These are phyloP conservation scores for Dioscorea cayenensis DNA, from an alignment of 116 monocot species.

Conservation along the genomic window DNA sequence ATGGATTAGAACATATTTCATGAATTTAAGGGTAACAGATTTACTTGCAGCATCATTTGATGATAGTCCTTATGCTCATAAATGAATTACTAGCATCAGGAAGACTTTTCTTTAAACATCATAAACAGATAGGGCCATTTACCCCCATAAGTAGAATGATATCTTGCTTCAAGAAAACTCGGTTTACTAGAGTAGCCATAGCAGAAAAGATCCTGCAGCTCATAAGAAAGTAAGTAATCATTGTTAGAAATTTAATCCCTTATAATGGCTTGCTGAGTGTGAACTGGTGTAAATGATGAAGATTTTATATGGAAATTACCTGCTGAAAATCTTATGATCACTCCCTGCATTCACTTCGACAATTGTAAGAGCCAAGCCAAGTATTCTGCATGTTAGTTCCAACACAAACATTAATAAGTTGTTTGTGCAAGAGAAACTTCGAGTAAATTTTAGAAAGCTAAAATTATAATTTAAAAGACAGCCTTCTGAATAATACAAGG, in stretches of 20 bases:
- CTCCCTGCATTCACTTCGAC: slow-evolving; percentile 20
- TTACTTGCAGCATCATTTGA: too few species aligned
- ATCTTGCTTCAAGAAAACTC: slow-evolving; percentile 28
- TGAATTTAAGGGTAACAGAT: too few species aligned
- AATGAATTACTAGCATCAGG: background rate
- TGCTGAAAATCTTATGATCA: slow-evolving; percentile 12
- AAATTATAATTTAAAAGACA: too few species aligned
- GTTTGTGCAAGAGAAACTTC: background rate
- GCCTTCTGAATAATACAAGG: too few species aligned
- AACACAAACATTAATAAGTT: background rate
- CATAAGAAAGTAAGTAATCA: background rate
- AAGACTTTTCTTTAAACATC: background rate
- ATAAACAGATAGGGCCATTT: slow-evolving; percentile 4
- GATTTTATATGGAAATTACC: slow-evolving; percentile 17
- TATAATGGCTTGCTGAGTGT: background rate
- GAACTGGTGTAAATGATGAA: background rate
- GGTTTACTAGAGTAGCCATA: slow-evolving; percentile 15
- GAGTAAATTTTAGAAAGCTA: too few species aligned
- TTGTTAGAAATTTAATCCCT: background rate
- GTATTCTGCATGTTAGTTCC: slow-evolving; percentile 19
- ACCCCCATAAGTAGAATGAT: slow-evolving; percentile 37
- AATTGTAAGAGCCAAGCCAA: slow-evolving; percentile 16
- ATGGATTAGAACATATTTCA: too few species aligned
- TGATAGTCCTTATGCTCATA: background rate
- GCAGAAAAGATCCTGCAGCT: slow-evolving; percentile 27